A percentile compares a stretch with the other conserved stretches of the same genome.
Conservation (phyloP, 495 filamentous ascomycete genomes). For the Penicillium ucsense region DNA sequence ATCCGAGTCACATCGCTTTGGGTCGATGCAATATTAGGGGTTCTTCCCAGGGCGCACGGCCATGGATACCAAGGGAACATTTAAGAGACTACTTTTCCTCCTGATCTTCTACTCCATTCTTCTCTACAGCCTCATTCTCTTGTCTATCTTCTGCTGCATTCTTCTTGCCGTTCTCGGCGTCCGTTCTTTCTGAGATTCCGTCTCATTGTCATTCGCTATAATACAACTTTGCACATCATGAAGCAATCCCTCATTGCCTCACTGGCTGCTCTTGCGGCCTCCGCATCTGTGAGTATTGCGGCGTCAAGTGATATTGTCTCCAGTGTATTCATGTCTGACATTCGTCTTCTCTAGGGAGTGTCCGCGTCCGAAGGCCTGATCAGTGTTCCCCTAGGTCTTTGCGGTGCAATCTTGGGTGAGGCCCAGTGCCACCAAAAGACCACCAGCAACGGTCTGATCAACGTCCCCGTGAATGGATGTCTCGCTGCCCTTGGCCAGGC, state of each 20-base stretch:
- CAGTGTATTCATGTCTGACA: background rate
- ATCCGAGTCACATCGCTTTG: too few species aligned
- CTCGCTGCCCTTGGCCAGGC: constrained; percentile 18
- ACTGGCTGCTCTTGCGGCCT: constrained; percentile 17
- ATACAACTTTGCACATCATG: constrained; percentile 16
- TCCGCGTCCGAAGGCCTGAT: constrained; percentile 14
- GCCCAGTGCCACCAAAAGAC: constrained; percentile 15
- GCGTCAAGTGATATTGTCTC: background rate
- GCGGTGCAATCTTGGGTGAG: constrained; percentile 17
- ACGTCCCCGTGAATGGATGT: constrained; percentile 19
- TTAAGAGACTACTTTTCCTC: background rate
- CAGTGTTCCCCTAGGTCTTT: constrained; percentile 19
- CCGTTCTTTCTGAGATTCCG: constrained; percentile 13
- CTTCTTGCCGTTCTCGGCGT: constrained; percentile 18
- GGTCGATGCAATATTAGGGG: too few species aligned
- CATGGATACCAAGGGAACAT: background rate
- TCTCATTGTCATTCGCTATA: constrained; percentile 2
- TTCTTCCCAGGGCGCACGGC: too few species aligned
- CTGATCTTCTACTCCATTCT: background rate
- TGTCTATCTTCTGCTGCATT: constrained; percentile 9
- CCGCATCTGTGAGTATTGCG: constrained; percentile 6
- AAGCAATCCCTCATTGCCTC: constrained; percentile 22
- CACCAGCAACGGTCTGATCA: constrained; percentile 15
- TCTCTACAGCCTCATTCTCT: constrained; percentile 11
- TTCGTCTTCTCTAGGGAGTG: constrained; percentile 6